Evolutionary conservation across 2,329 filamentous ascomycete genomes (phyloP), one percentile per base, ranked within the genome.

Genomic region (Neocucurbitaria cava): DNA sequence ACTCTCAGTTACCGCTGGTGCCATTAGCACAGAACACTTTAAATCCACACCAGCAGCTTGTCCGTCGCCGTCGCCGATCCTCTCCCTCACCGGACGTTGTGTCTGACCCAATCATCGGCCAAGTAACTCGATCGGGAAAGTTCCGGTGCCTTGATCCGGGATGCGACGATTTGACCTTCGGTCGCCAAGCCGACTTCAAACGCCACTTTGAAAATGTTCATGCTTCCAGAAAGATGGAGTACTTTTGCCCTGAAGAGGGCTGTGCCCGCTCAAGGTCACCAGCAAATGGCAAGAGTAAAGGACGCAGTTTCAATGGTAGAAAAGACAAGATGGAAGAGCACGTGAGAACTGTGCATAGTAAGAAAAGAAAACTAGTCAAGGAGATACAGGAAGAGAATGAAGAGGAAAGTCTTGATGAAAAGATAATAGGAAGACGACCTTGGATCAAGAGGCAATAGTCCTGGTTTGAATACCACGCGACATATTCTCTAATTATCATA

Each of bases 281-380:
- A 2, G 45, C 36, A 0, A 57, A 63, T 6, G 65, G 61, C 0
- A 63, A 52, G 28, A 62, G 64, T 8, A 63, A 64, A 24, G 66
- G 69, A 0, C 50, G 66, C 6, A 65, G 70, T 40, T 74, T 74
- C 43, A 65, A 65, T 2, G 52, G 46, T 0, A 52, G 72, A 7
- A 70, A 62, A 33, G 72, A 75, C 47, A 75, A 75, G 36, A 66
- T 68, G 53, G 55, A 62, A 7, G 70, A 72, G 38, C 70, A 72
- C 46, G 26, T 68, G 1, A 50, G 59, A 23, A 69, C 58, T n/a
- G 61, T 68, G 20, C 69, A 72, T 56, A 43, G 28, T 6, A 62
- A 41, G 40, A 62, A 51, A 38, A 56, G 51, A 18, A 56, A 43
- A 24, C 45, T 17, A 15, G 7, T 3, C 3, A 18, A 41, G 10